A percentile compares a stretch with the other conserved stretches of the same genome.
phyloP scores from a whole-genome alignment of 2,329 filamentous ascomycete species.

The Truncatella angustata region DNA sequence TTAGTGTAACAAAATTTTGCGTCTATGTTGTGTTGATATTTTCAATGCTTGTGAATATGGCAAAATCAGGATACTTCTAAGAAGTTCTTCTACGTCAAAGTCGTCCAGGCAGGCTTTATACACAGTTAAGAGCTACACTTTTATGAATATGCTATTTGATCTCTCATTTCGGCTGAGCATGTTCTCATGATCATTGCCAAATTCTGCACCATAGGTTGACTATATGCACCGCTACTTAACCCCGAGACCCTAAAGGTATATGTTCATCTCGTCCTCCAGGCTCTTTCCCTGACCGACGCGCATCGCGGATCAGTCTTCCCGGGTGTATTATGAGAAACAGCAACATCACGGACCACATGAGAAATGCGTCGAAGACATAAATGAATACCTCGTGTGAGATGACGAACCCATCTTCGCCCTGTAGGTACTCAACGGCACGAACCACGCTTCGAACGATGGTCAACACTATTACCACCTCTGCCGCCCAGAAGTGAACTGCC shows the following conservation, averaged over 20 bases:
- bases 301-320: background rate
- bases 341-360: conserved; percentile 40
- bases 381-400: conserved; percentile 39
- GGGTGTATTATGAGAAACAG: conserved; percentile 26
- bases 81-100: too few relatives aligned
- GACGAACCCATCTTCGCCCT: conserved; percentile 38
- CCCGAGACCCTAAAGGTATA: background rate
- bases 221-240: background rate
- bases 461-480: conserved; percentile 32
- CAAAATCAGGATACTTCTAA: too few relatives aligned
- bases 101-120: too few relatives aligned
- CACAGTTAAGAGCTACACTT: too few relatives aligned
- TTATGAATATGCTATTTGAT: too few relatives aligned
- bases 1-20: too few relatives aligned
- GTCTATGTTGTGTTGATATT: too few relatives aligned
- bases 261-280: background rate
- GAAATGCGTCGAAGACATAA: conserved; percentile 42
- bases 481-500: conserved; percentile 22
- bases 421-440: conserved; percentile 45
- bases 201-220: background rate
- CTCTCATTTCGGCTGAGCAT: background rate
- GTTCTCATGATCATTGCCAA: background rate
- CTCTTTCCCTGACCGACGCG: background rate
- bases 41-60: too few relatives aligned
- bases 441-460: conserved; percentile 46